These are phyloP conservation scores for Geum urbanum DNA, from an alignment of 306 rosid species.

Conservation along the genomic window DNA sequence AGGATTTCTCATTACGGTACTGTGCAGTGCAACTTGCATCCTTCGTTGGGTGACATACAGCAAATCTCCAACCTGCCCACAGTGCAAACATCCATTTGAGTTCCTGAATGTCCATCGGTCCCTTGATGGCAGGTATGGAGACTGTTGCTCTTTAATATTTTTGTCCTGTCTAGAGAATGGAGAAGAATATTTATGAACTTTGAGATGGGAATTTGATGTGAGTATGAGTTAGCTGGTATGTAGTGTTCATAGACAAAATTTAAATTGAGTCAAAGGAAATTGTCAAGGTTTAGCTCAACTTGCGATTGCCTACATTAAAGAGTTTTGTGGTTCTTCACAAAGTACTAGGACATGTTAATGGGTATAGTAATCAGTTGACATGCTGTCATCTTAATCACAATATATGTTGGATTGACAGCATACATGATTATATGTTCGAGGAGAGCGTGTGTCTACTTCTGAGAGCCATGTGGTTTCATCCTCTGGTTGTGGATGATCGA, in stretches of 20 bases:
- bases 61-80: slow-evolving; percentile 75
- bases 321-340: neutral
- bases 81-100: slow-evolving; percentile 82
- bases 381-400: neutral
- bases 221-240: no score
- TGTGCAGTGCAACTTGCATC: slow-evolving; percentile 77
- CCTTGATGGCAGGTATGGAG: slow-evolving; percentile 82
- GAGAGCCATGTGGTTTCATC: slow-evolving; percentile 82
- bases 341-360: neutral
- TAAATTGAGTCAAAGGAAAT: no score
- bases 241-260: no score
- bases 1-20: slow-evolving; percentile 13
- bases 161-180: neutral
- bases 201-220: no score
- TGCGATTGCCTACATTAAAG: no score
- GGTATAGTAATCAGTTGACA: neutral
- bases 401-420: slow-evolving; percentile 34
- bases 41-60: slow-evolving; percentile 85
- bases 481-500: slow-evolving; percentile 44
- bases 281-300: no score
- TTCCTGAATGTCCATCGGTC: slow-evolving; percentile 82
- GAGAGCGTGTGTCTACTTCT: slow-evolving; percentile 89
- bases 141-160: neutral
- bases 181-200: neutral
- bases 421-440: slow-evolving; percentile 78